Percentiles rank a stretch among this genome's conserved stretches.
phyloP scores from a whole-genome alignment of 768 basidiomycete species.

The Termitomyces sp. region DNA sequence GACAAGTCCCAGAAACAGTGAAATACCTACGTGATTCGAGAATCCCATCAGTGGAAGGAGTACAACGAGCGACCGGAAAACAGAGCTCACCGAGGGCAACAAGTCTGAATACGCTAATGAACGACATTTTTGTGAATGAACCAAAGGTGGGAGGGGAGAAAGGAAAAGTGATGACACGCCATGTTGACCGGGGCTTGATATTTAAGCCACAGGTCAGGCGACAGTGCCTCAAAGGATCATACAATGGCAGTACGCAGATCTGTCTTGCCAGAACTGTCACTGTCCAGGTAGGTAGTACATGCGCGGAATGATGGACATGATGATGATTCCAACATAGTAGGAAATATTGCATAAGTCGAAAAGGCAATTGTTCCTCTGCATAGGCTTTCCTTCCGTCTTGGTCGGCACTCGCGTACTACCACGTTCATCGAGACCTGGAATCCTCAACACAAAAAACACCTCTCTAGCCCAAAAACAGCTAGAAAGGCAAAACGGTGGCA shows the following conservation, averaged over 20 bases:
- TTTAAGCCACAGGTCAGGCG: background rate
- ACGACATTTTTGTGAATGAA: slow-evolving; percentile 9
- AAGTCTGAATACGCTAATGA: slow-evolving; percentile 14
- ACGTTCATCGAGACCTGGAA: no score
- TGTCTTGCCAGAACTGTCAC: background rate
- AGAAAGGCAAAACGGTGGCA: no score
- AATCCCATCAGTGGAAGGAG: background rate
- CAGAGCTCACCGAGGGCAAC: slow-evolving; percentile 3
- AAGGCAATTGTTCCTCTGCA: background rate
- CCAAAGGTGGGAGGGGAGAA: background rate
- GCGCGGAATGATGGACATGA: background rate
- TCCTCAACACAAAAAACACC: no score
- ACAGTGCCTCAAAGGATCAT: background rate
- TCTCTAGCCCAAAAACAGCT: no score
- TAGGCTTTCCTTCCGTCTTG: background rate
- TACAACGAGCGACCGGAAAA: background rate
- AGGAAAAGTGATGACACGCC: background rate
- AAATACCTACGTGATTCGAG: slow-evolving; percentile 7
- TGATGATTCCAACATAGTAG: background rate
- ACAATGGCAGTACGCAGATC: background rate
- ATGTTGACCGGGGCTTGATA: background rate
- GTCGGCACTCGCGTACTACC: no score
- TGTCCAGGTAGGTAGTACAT: background rate
- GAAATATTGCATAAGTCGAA: background rate
- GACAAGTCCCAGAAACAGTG: slow-evolving; percentile 11